Conservation (phyloP, 2,329 filamentous ascomycete species). For the Thielaviopsis populi region DNA sequence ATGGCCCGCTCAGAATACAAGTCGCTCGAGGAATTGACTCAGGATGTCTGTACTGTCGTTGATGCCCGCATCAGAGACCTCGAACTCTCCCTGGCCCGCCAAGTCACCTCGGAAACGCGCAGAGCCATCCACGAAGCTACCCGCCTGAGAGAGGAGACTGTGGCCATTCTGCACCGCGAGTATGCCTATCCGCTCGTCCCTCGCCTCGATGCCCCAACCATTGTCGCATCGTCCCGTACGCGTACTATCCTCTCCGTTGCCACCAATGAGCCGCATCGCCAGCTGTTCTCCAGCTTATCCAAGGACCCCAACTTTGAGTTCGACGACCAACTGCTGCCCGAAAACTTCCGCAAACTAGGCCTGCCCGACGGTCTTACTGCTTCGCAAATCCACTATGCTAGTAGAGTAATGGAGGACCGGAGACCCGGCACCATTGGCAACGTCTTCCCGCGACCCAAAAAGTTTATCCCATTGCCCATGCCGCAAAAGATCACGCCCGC, state of each 20-base stretch:
- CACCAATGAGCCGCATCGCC: slow-evolving; percentile 58
- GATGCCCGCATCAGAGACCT: slow-evolving; percentile 35
- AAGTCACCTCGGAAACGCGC: slow-evolving; percentile 14
- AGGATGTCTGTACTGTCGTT: slow-evolving; percentile 38
- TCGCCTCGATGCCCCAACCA: slow-evolving; percentile 1
- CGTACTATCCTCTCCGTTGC: slow-evolving; percentile 57
- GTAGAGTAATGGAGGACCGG: slow-evolving; percentile 20
- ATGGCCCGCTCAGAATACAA: slow-evolving; percentile 37
- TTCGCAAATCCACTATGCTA: slow-evolving; percentile 27
- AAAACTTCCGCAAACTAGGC: slow-evolving; percentile 43
- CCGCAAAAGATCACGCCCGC: slow-evolving; percentile 49
- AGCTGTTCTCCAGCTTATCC: slow-evolving; percentile 73
- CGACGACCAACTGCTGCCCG: slow-evolving; percentile 21
- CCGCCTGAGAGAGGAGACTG: slow-evolving; percentile 33
- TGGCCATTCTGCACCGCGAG: slow-evolving; percentile 48
- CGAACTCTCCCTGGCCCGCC: slow-evolving; percentile 24
- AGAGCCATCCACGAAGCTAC: slow-evolving; percentile 16
- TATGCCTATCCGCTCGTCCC: slow-evolving; percentile 31
- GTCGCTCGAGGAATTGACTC: slow-evolving; percentile 49
- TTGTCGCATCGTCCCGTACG: slow-evolving; percentile 8
- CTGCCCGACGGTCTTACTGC: slow-evolving; percentile 59
- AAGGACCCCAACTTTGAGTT: slow-evolving; percentile 20
- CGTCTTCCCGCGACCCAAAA: slow-evolving; percentile 29
- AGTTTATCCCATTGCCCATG: slow-evolving; percentile 44
- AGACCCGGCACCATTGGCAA: slow-evolving; percentile 53